These are phyloP conservation scores for Tetrapisispora nanseiensis DNA, from an alignment of 805 yeast species.

Conservation along the genomic window DNA sequence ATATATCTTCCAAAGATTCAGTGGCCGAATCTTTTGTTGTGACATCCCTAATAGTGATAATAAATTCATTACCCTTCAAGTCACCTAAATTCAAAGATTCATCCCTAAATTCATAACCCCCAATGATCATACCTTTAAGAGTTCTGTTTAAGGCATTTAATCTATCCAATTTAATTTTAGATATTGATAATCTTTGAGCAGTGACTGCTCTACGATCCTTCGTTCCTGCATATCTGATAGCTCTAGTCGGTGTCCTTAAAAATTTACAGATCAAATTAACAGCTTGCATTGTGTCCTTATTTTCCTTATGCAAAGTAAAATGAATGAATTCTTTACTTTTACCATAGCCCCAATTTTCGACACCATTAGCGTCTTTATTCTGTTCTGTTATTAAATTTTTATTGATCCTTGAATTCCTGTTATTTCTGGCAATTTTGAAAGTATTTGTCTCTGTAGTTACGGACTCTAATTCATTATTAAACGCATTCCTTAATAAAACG, in stretches of 20 bases:
- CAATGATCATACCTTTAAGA: conserved; percentile 67
- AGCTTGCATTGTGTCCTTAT: conserved; percentile 95
- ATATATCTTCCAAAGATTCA: conserved; percentile 34
- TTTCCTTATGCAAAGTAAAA: conserved; percentile 81
- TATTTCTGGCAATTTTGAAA: conserved; percentile 51
- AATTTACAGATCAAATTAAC: conserved; percentile 65
- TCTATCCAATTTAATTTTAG: conserved; percentile 62
- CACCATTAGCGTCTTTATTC: conserved; percentile 37
- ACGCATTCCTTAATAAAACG: conserved; percentile 62
- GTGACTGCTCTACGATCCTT: conserved; percentile 96
- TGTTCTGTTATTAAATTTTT: conserved; percentile 31
- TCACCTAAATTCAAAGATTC: conserved; percentile 66
- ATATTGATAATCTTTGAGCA: conserved; percentile 67
- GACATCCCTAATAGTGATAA: conserved; percentile 74
- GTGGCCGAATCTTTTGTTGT: conserved; percentile 27
- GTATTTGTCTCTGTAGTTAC: conserved; percentile 60
- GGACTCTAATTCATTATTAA: conserved; percentile 67
- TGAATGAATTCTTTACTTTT: conserved; percentile 58
- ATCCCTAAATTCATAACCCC: conserved; percentile 64
- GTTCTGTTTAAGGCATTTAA: conserved; percentile 67
- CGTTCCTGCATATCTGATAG: conserved; percentile 82
- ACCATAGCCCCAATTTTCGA: conserved; percentile 65
- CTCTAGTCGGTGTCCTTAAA: conserved; percentile 61
- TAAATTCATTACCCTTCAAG: conserved; percentile 78
- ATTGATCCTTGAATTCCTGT: conserved; percentile 32